A percentile compares a stretch with the other conserved stretches of the same genome.
Evolutionary conservation across 257 asterid genomes (phyloP).

Genomic region (Scutellaria baicalensis): DNA sequence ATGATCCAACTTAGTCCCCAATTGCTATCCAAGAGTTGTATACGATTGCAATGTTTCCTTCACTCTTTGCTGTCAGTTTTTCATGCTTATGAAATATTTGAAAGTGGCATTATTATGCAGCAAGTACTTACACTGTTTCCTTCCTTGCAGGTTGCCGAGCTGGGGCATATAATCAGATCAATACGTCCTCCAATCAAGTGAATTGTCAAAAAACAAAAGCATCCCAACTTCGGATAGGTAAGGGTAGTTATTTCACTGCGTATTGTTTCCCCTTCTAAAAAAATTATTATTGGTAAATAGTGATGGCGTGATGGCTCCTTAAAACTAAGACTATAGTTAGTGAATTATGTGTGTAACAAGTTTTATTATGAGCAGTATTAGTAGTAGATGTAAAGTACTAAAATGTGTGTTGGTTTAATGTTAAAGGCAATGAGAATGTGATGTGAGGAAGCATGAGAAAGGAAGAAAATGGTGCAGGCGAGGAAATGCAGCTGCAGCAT

Average conservation of each 20-base stretch:
- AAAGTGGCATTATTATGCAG: neutral
- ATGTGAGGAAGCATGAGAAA: neutral
- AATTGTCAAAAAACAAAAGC: neutral
- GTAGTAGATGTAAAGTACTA: too few species aligned
- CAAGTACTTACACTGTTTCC: neutral
- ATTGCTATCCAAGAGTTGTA: neutral
- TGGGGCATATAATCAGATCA: slow-evolving; percentile 8
- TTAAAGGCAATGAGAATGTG: neutral
- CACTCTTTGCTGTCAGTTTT: neutral
- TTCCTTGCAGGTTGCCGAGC: slow-evolving; percentile 21
- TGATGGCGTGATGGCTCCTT: neutral
- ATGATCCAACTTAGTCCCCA: neutral
- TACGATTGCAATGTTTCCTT: neutral
- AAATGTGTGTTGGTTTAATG: neutral
- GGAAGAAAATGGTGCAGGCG: neutral
- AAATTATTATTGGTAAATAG: neutral
- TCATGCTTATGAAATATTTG: neutral
- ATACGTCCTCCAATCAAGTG: slow-evolving; percentile 14
- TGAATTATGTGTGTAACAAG: neutral
- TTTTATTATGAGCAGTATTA: too few species aligned
- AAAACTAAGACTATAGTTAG: neutral
- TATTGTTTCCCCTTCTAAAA: too few species aligned
- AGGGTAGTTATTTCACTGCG: neutral
- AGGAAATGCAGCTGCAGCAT: neutral
- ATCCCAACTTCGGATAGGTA: slow-evolving; percentile 16